A percentile compares a stretch with the other conserved stretches of the same genome.
Evolutionary conservation across 2,329 filamentous ascomycete genomes (phyloP).

Genomic region (Cercospora nicotianae): DNA sequence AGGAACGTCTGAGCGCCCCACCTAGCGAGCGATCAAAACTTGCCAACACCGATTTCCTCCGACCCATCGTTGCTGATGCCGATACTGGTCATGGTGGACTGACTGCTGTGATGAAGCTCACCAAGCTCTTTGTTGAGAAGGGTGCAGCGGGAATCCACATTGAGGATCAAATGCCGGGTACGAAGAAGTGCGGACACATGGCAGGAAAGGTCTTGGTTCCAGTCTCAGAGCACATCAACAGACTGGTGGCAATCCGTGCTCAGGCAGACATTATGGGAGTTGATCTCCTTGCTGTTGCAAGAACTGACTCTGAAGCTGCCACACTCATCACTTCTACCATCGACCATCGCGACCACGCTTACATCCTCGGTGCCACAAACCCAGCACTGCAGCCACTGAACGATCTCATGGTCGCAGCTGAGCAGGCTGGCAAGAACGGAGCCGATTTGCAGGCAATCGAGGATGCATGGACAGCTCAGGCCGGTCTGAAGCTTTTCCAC

Average conservation of each 20-base stretch:
- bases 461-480: constrained; percentile 79
- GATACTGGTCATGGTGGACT: constrained; percentile 96
- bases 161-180: constrained; percentile 95
- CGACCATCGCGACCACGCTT: constrained; percentile 90
- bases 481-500: constrained; percentile 82
- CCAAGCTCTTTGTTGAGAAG: constrained; percentile 94
- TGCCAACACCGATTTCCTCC: constrained; percentile 85
- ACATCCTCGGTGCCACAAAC: constrained; percentile 89
- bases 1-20: constrained; percentile 80
- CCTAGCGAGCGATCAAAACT: constrained; percentile 70
- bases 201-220: constrained; percentile 97
- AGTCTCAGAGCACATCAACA: constrained; percentile 97
- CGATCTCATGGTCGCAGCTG: constrained; percentile 87
- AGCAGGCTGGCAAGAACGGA: constrained; percentile 77
- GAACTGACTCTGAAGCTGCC: constrained; percentile 95
- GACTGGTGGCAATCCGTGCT: constrained; percentile 90
- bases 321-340: constrained; percentile 97
- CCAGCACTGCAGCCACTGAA: constrained; percentile 77
- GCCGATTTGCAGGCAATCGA: constrained; percentile 84
- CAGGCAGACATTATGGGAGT: constrained; percentile 98
- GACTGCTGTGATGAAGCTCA: constrained; percentile 99
- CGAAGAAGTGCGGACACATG: constrained; percentile 99
- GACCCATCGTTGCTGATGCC: constrained; percentile 93
- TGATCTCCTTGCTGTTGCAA: constrained; percentile 86
- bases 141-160: constrained; percentile 98